These are phyloP conservation scores for Barnettozyma salicaria DNA, from an alignment of 805 yeast species.

Conservation along the genomic window DNA sequence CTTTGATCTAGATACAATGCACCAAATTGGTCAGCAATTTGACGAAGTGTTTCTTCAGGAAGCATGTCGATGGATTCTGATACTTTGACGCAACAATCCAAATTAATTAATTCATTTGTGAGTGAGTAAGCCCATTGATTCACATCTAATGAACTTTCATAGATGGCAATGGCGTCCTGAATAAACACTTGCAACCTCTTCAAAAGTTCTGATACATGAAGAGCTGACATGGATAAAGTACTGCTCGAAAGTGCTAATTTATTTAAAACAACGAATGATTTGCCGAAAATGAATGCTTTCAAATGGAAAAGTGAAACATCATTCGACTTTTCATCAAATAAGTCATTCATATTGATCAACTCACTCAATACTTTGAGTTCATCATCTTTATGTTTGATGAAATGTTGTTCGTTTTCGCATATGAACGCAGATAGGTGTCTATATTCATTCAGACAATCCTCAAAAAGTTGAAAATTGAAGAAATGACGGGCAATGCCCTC, in stretches of 20 bases:
- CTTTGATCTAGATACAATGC: constrained; percentile 45
- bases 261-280: constrained; percentile 33
- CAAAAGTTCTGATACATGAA: constrained; percentile 35
- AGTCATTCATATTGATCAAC: background rate
- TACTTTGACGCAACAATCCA: constrained; percentile 16
- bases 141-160: constrained; percentile 23
- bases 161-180: constrained; percentile 31
- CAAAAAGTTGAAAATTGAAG: constrained; percentile 49
- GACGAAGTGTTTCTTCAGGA: constrained; percentile 20
- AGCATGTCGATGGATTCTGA: constrained; percentile 18
- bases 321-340: background rate
- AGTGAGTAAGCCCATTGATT: constrained; percentile 38
- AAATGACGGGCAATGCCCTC: constrained; percentile 48
- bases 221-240: constrained; percentile 37
- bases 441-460: constrained; percentile 54
- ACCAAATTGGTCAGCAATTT: constrained; percentile 38
- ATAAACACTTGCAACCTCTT: constrained; percentile 32
- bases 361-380: background rate
- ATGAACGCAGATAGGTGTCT: constrained; percentile 37
- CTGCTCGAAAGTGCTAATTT: constrained; percentile 32
- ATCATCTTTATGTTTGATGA: constrained; percentile 1
- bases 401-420: constrained; percentile 15
- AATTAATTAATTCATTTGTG: constrained; percentile 36
- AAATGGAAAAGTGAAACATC: constrained; percentile 10
- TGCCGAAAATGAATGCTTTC: constrained; percentile 31